These are phyloP conservation scores for Solanum habrochaites DNA, from an alignment of 257 asterid species.

Conservation along the genomic window DNA sequence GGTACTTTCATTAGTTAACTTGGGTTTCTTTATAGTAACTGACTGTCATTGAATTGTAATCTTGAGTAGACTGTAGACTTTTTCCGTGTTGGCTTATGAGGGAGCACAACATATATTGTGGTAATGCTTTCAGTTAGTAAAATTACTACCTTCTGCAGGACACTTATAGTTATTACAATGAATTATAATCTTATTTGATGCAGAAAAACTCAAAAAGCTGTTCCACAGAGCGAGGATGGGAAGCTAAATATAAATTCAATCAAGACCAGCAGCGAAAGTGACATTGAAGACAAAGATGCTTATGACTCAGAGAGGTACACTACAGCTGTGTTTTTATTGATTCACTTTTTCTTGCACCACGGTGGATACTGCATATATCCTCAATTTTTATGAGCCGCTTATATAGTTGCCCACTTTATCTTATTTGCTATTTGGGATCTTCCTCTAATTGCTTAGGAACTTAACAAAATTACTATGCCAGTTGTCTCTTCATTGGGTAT, in stretches of 20 bases:
- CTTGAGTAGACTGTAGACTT: not conserved
- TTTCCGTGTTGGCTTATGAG: not conserved
- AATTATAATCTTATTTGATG: not conserved
- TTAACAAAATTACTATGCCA: not conserved
- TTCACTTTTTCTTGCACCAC: not conserved
- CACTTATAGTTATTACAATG: not conserved
- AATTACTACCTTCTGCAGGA: not conserved
- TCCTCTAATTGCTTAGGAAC: not conserved
- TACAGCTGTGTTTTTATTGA: not conserved
- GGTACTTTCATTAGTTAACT: not conserved
- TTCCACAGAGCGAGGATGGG: not conserved
- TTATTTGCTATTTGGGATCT: not conserved
- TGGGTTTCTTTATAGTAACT: not conserved
- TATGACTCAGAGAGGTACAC: slow-evolving; percentile 27
- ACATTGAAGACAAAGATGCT: slow-evolving; percentile 7
- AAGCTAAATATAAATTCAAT: not conserved
- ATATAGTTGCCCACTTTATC: not conserved
- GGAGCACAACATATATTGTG: not conserved
- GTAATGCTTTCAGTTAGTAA: not conserved
- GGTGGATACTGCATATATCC: not conserved
- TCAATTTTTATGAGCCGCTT: not conserved
- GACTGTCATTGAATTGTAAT: not conserved
- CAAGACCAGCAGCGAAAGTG: not conserved
- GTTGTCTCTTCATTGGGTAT: not conserved
- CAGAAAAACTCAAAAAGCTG: slow-evolving; percentile 37